Base-by-base conservation (phyloP, 768 basidiomycete species). In the Gelatoporia subvermispora region DNA sequence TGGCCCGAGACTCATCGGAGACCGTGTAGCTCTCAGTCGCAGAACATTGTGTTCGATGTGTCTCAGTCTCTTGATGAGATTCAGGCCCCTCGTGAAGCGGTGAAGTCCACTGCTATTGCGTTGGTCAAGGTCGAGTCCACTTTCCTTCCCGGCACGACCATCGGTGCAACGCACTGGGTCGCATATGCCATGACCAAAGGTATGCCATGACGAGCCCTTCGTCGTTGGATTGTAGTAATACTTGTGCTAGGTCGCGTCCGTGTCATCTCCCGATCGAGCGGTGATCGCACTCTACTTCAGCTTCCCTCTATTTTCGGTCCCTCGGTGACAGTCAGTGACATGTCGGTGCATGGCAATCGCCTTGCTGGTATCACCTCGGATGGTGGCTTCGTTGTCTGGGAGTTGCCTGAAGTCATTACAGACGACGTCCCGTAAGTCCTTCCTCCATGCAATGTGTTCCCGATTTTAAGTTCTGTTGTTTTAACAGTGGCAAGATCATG, bases 161-260 rank as follows among this genome's bases (percentile, higher is more conserved):
- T 93, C 47, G 90, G 90, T 9, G 90, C 90, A 13, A 91, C 90
- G 4, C 86, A 89, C 60, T 93, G 90, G 88, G 90, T 93, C 50
- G 90, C 90, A 15, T 92, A 93, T 59, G 90, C 89, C 21, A 93
- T 93, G 90, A 91, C 86, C 4, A 81, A 85, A 70, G 88, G 85
- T 81, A 52, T 9, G 60, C 52, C 8, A 41, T n/a, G n/a, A n/a
- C n/a, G n/a, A n/a, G 8, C 17, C 17, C 35, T 18, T 44, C 35
- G 13, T n/a, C n/a, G n/a, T n/a, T n/a, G n/a, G n/a, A n/a, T n/a
- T n/a, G n/a, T n/a, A n/a, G n/a, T 17, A 17, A n/a, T 36, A 7
- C 43, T 8, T 21, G 10, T 44, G 25, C 35, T 51, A 82, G 84
- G 86, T 50, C 88, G 90, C 51, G 85, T 93, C 43, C 85, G 90